Evolutionary conservation across 345 rosid species (phyloP).

Genomic region (Kernera saxatilis): DNA sequence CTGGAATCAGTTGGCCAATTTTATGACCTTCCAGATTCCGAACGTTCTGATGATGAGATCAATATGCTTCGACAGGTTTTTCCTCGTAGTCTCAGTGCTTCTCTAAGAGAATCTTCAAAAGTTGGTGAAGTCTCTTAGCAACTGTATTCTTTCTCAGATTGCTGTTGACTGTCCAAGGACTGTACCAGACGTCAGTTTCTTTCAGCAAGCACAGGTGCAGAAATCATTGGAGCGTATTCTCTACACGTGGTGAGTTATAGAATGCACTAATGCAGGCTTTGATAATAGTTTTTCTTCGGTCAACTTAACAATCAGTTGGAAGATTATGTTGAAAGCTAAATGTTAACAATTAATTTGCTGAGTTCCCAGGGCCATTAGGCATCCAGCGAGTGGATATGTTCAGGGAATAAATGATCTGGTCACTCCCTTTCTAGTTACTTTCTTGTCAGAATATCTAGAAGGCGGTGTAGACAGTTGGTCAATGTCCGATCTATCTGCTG

Average conservation of each 20-base stretch:
- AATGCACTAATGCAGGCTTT: slow-evolving; percentile 4
- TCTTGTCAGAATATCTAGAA: slow-evolving; percentile 84
- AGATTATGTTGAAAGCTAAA: background rate
- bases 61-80: slow-evolving; percentile 96
- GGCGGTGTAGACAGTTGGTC: slow-evolving; percentile 78
- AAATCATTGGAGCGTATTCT: slow-evolving; percentile 97
- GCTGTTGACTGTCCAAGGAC: slow-evolving; percentile 99
- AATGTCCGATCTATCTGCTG: slow-evolving; percentile 58
- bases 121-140: slow-evolving; percentile 11
- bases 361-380: slow-evolving; percentile 90
- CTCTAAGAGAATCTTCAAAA: background rate
- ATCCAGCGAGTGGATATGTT: slow-evolving; percentile 98
- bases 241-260: slow-evolving; percentile 74
- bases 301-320: background rate
- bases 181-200: slow-evolving; percentile 89
- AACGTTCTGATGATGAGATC: slow-evolving; percentile 95
- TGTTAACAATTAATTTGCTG: background rate
- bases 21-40: slow-evolving; percentile 93
- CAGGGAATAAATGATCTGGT: slow-evolving; percentile 98
- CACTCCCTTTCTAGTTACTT: slow-evolving; percentile 92
- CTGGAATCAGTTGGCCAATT: slow-evolving; percentile 91
- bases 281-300: background rate
- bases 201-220: slow-evolving; percentile 93
- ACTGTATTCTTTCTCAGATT: slow-evolving; percentile 46
- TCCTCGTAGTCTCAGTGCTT: background rate